phyloP scores from a whole-genome alignment of 768 basidiomycete genomes.

The Pholiota molesta region DNA sequence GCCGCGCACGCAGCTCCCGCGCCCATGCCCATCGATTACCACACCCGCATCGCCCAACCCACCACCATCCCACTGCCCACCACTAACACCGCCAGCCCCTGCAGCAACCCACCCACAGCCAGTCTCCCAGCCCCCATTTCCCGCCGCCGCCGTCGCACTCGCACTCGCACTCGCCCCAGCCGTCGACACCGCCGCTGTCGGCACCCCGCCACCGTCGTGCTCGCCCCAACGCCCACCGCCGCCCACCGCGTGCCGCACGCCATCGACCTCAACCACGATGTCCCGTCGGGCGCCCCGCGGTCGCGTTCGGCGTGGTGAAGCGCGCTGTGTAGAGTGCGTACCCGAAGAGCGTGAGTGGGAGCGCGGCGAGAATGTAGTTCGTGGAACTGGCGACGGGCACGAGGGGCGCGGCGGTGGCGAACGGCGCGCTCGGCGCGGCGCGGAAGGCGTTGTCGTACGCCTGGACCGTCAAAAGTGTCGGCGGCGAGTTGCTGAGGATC shows the following conservation, averaged over 20 bases:
- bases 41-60: no score
- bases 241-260: neutral
- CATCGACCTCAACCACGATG: neutral
- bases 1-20: no score
- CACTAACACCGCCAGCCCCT: no score
- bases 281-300: conserved; percentile 3
- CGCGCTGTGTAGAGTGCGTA: neutral
- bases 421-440: neutral
- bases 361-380: neutral
- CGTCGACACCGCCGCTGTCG: no score
- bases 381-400: neutral
- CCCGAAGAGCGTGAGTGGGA: neutral
- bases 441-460: conserved; percentile 6
- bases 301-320: neutral
- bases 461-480: neutral
- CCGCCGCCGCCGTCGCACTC: no score
- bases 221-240: neutral
- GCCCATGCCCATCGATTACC: no score
- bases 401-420: neutral
- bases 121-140: no score
- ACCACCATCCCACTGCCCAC: no score
- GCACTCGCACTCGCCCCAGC: no score
- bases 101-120: no score
- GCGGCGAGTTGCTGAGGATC: neutral
- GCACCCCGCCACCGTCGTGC: no score